These are phyloP conservation scores for Neltuma alba DNA, from an alignment of 306 rosid genomes.

Conservation along the genomic window DNA sequence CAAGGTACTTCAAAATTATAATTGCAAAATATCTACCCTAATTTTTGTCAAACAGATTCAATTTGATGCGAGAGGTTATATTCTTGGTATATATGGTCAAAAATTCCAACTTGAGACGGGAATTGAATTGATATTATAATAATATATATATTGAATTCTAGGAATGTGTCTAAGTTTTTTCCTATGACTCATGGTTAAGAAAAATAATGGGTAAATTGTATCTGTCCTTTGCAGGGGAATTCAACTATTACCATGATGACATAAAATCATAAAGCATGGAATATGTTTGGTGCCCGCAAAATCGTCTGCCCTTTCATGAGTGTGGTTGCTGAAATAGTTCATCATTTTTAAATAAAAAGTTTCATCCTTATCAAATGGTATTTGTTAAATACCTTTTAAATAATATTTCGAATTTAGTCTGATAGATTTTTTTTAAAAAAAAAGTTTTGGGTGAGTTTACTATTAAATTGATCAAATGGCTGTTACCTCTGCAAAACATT, in stretches of 20 bases:
- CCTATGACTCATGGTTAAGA: not conserved
- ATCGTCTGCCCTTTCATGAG: constrained; percentile 24
- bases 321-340: constrained; percentile 25
- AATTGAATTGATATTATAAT: not conserved
- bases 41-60: not conserved
- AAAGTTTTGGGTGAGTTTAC: too few relatives aligned
- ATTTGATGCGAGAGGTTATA: not conserved
- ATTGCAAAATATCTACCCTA: not conserved
- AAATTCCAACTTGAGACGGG: not conserved
- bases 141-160: not conserved
- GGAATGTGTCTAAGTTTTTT: not conserved
- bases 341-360: not conserved
- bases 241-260: constrained; percentile 4
- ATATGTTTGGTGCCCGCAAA: not conserved
- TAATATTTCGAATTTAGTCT: too few relatives aligned
- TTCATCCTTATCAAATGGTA: not conserved
- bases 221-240: not conserved
- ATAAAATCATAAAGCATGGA: not conserved
- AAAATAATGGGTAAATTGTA: not conserved
- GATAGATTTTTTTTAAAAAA: too few relatives aligned
- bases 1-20: not conserved
- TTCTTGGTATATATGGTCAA: not conserved
- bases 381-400: not conserved
- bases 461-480: too few relatives aligned
- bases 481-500: too few relatives aligned